Conservation (phyloP, 495 filamentous ascomycete genomes). For the Aspergillus sclerotiicarbonarius region DNA sequence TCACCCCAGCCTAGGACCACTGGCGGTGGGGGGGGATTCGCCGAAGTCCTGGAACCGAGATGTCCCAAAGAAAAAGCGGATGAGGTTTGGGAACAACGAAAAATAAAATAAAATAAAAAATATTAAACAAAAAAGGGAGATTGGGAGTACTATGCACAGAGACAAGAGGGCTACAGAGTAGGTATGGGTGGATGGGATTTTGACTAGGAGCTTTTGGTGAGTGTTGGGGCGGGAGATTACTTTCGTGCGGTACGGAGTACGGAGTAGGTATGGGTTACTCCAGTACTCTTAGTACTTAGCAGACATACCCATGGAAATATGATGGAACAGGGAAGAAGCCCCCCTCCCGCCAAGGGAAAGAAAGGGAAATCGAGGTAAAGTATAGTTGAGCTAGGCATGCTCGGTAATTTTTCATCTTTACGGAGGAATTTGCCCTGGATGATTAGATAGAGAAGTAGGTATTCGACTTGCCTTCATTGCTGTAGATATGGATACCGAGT, state of each 20-base stretch:
- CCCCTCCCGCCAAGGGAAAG: not conserved
- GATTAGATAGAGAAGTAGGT: too few relatives aligned
- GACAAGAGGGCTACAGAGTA: not conserved
- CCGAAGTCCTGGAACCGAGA: constrained; percentile 9
- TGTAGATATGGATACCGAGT: too few relatives aligned
- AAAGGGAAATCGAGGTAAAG: not conserved
- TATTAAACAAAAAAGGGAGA: constrained; percentile 2
- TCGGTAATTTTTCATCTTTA: not conserved
- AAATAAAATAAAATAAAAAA: constrained; percentile 12
- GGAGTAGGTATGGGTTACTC: constrained; percentile 6
- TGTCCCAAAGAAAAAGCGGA: constrained; percentile 9
- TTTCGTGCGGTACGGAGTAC: constrained; percentile 11
- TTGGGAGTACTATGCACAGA: not conserved
- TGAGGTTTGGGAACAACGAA: constrained; percentile 1
- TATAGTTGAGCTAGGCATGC: not conserved
- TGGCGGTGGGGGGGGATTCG: constrained; percentile 12
- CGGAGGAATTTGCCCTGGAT: not conserved
- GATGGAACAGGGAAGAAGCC: not conserved
- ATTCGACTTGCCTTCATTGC: too few relatives aligned
- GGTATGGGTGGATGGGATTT: not conserved
- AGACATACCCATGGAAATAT: not conserved
- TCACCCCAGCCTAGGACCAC: constrained; percentile 19
- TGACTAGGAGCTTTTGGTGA: constrained; percentile 20
- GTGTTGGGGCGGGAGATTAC: constrained; percentile 19
- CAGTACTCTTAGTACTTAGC: not conserved